These are phyloP conservation scores for Clonostachys byssicola DNA, from an alignment of 2,329 filamentous ascomycete species.

Conservation along the genomic window DNA sequence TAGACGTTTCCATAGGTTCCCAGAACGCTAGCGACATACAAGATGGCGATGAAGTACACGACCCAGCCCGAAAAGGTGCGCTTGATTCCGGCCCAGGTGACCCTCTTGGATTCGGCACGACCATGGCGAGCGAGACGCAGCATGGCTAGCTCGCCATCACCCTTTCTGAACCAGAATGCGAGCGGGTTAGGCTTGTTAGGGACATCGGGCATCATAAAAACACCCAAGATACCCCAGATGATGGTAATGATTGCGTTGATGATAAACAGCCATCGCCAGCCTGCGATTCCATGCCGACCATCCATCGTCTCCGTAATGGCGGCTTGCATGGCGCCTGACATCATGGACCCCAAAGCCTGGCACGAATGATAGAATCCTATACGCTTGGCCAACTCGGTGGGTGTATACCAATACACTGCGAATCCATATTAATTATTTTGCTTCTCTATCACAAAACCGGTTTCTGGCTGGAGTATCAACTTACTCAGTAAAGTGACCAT, in stretches of 20 bases:
- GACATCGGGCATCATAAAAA: conserved; percentile 37
- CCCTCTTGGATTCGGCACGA: conserved; percentile 25
- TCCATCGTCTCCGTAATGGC: conserved; percentile 32
- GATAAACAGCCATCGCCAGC: conserved; percentile 23
- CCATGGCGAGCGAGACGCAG: conserved; percentile 62
- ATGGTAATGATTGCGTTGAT: conserved; percentile 20
- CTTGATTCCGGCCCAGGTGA: conserved; percentile 27
- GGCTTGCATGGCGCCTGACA: conserved; percentile 43
- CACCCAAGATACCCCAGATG: conserved; percentile 27
- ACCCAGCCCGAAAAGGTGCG: conserved; percentile 28
- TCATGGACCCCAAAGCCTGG: conserved; percentile 44
- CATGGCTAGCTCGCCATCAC: conserved; percentile 61
- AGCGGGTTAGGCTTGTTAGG: conserved; percentile 35
- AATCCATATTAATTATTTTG: no score
- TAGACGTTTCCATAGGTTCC: no score
- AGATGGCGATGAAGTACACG: no score
- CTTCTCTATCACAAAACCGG: no score
- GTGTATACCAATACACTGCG: conserved; percentile 39
- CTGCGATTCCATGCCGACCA: conserved; percentile 37
- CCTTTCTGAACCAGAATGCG: conserved; percentile 31
- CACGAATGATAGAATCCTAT: conserved; percentile 47
- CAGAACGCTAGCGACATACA: no score
- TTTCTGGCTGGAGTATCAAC: no score
- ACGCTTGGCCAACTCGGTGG: conserved; percentile 39
- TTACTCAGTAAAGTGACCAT: conserved; percentile 44